These are phyloP conservation scores for Orobanche coerulescens DNA, from an alignment of 257 asterid species.

Conservation along the genomic window DNA sequence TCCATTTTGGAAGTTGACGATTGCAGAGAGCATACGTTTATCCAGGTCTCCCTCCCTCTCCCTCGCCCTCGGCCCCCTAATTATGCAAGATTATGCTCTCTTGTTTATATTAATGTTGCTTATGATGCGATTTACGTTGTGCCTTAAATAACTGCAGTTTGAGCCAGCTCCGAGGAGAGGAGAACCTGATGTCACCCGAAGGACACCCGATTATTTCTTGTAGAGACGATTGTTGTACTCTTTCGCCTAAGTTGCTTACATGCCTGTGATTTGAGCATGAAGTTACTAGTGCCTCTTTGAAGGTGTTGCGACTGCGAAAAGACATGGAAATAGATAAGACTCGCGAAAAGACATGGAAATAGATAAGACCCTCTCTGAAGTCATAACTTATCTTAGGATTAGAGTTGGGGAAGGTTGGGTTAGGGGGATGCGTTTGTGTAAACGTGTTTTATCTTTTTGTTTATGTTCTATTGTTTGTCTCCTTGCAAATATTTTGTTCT, in stretches of 20 bases:
- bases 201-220: slow-evolving; percentile 73
- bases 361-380: slow-evolving; percentile 15
- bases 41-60: no score
- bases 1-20: slow-evolving; percentile 83
- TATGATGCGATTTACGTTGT: no score
- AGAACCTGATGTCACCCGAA: slow-evolving; percentile 68
- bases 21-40: slow-evolving; percentile 39
- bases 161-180: slow-evolving; percentile 89
- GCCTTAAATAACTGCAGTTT: no score
- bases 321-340: slow-evolving; percentile 30
- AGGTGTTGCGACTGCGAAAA: slow-evolving; percentile 23
- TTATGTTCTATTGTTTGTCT: slow-evolving; percentile 9
- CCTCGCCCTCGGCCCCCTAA: no score
- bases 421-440: slow-evolving; percentile 33
- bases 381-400: slow-evolving; percentile 26
- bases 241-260: slow-evolving; percentile 13
- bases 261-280: slow-evolving; percentile 17
- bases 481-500: slow-evolving; percentile 12
- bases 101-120: no score
- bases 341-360: no score
- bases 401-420: slow-evolving; percentile 29
- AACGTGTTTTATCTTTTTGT: slow-evolving; percentile 23
- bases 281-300: slow-evolving; percentile 12
- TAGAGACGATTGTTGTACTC: slow-evolving; percentile 23
- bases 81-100: no score